Evolutionary conservation across 2,329 filamentous ascomycete species (phyloP).

Genomic region (Cercospora canescens): DNA sequence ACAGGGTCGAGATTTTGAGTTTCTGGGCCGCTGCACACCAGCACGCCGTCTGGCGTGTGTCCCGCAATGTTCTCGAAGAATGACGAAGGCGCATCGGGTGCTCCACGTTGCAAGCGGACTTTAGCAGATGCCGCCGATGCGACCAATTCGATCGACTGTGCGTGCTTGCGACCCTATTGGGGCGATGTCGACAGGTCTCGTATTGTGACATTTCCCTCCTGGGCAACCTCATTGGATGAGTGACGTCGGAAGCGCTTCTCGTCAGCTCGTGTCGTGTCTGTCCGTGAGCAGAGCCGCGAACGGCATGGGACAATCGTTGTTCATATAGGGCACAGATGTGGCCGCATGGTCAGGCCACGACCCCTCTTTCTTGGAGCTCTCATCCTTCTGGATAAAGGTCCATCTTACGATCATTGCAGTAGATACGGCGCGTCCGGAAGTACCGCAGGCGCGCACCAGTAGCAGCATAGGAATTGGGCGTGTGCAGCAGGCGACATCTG

Average conservation of each 20-base stretch:
- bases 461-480: not conserved
- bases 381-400: not conserved
- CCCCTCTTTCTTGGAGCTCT: not conserved
- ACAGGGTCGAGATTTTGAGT: not conserved
- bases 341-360: not conserved
- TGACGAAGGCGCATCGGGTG: conserved; percentile 10
- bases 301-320: not conserved
- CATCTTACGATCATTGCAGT: conserved; percentile 4
- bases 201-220: not conserved
- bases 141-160: not conserved
- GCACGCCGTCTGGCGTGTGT: not conserved
- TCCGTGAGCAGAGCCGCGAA: not conserved
- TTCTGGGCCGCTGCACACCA: conserved; percentile 1
- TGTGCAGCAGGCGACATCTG: not conserved
- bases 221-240: conserved; percentile 6
- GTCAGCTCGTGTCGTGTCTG: conserved; percentile 2
- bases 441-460: not conserved
- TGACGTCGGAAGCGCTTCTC: conserved; percentile 8
- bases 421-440: not conserved
- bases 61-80: not conserved
- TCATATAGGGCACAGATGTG: not conserved
- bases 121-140: not conserved
- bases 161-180: conserved; percentile 7
- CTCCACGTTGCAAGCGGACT: conserved; percentile 3
- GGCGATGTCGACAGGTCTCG: conserved; percentile 3